Evolutionary conservation across 169 alveolate species (phyloP), one percentile per base, ranked within the genome.

Genomic region (Plasmodium ovale): DNA sequence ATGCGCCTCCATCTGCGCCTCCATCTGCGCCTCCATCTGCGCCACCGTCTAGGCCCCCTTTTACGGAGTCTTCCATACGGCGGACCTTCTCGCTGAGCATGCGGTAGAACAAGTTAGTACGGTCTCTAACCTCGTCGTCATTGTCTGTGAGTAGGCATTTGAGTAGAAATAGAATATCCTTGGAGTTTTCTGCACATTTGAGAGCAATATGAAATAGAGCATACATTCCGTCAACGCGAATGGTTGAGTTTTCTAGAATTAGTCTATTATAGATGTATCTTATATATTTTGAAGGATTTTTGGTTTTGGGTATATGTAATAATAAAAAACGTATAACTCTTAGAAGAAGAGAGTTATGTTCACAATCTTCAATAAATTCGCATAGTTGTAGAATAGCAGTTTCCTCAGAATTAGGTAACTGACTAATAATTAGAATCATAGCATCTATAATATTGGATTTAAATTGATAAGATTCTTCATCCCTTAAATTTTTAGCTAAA

Each of bases 321-420:
- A 98, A 98, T 29, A 98, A 92, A 87, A 96, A 96, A 93, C 96
- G 89, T 49, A 98, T 91, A 21, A 97, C 97, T 88, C 96, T 92
- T 6, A 93, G 91, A 64, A 88, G 94, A 9, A 98, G 90, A 47
- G 95, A 94, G 23, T 98, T 97, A 92, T 96, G 97, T 79, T 97
- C 99, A 77, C 99, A 98, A 92, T 98, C 99, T 93, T 98, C 99
- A 33, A 98, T 98, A 87, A 97, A 97, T 92, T 98, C 99, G 71
- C 99, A 98, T 37, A 96, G 94, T 87, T 96, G 96, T 14, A 96
- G 93, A 23, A 98, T 89, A 19, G 98, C 96, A 44, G 95, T 72
- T 29, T 96, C 98, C 73, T 93, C 85, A 82, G 96, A 96, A 37
- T 92, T 89, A 29, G 97, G 97, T 25, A 93, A 87, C 73, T 69